A percentile compares a stretch with the other conserved stretches of the same genome.
Evolutionary conservation across 2,329 filamentous ascomycete genomes (phyloP).

Genomic region (Aspergillus amoenus): DNA sequence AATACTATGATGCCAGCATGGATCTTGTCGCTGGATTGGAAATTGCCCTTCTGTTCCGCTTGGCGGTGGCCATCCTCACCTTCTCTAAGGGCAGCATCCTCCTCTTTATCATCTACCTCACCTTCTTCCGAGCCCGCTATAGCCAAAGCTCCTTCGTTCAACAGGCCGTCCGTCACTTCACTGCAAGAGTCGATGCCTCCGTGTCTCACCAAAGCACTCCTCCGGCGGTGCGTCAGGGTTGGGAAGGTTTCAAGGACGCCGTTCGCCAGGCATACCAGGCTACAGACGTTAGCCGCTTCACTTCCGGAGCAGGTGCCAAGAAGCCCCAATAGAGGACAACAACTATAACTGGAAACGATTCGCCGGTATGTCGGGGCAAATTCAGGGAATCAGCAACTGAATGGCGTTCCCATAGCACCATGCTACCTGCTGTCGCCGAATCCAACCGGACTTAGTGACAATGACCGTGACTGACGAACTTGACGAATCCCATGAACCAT

Average conservation of each 20-base stretch:
- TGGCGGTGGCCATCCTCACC: conserved; percentile 75
- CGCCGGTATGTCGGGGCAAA: conserved; percentile 1
- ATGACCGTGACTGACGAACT: conserved; percentile 4
- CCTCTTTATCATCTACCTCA: conserved; percentile 78
- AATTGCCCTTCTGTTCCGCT: conserved; percentile 80
- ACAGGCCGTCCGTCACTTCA: conserved; percentile 70
- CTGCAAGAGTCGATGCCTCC: conserved; percentile 74
- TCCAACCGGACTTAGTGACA: background rate
- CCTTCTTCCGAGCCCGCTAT: conserved; percentile 88
- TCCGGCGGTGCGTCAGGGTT: conserved; percentile 73
- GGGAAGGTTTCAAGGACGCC: conserved; percentile 74
- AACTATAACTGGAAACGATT: background rate
- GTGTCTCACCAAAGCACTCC: conserved; percentile 85
- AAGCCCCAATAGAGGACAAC: conserved; percentile 46
- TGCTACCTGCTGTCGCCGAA: background rate
- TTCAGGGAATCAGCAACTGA: background rate
- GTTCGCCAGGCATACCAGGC: conserved; percentile 73
- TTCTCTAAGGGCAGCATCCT: conserved; percentile 93
- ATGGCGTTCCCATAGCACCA: background rate
- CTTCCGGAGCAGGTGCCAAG: conserved; percentile 51
- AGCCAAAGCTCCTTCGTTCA: conserved; percentile 93
- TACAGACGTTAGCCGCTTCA: conserved; percentile 76
- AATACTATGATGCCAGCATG: conserved; percentile 97
- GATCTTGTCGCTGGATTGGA: conserved; percentile 85
- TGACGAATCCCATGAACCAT: conserved; percentile 12